phyloP scores from a whole-genome alignment of 2,329 filamentous ascomycete genomes.

The Myriangium duriaei region DNA sequence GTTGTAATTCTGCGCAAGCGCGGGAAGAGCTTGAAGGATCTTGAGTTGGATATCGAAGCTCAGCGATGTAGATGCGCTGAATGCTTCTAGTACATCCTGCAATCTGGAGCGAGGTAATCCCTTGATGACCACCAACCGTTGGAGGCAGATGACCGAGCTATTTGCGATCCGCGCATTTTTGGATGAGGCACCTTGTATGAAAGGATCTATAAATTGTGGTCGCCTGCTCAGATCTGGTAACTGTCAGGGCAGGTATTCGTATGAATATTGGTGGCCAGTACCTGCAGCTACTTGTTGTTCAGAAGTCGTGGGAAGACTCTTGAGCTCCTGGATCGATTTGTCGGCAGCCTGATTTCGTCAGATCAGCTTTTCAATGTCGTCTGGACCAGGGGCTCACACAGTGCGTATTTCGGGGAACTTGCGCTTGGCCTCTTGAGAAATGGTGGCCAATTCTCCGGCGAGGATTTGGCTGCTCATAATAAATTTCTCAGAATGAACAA shows the following conservation, averaged over 20 bases:
- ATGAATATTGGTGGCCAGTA: slow-evolving; percentile 26
- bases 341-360: slow-evolving; percentile 53
- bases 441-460: slow-evolving; percentile 73
- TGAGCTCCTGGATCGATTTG: slow-evolving; percentile 83
- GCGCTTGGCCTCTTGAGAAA: slow-evolving; percentile 90
- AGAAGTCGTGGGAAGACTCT: slow-evolving; percentile 57
- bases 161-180: slow-evolving; percentile 82
- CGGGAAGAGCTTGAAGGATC: slow-evolving; percentile 82
- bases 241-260: not conserved
- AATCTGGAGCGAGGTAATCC: slow-evolving; percentile 69
- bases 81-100: slow-evolving; percentile 74
- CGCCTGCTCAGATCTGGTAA: slow-evolving; percentile 67
- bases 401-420: slow-evolving; percentile 84
- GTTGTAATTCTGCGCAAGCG: slow-evolving; percentile 80
- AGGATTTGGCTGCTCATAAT: slow-evolving; percentile 82
- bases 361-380: slow-evolving; percentile 4
- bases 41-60: slow-evolving; percentile 85
- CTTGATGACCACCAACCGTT: slow-evolving; percentile 71
- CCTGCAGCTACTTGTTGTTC: slow-evolving; percentile 65
- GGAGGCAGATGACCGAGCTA: slow-evolving; percentile 78
- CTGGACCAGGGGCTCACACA: slow-evolving; percentile 35
- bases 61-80: slow-evolving; percentile 67
- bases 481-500: not conserved
- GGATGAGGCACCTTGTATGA: slow-evolving; percentile 82
- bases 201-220: slow-evolving; percentile 79